Conservation (phyloP, 257 asterid species). For the Linaria vulgaris region DNA sequence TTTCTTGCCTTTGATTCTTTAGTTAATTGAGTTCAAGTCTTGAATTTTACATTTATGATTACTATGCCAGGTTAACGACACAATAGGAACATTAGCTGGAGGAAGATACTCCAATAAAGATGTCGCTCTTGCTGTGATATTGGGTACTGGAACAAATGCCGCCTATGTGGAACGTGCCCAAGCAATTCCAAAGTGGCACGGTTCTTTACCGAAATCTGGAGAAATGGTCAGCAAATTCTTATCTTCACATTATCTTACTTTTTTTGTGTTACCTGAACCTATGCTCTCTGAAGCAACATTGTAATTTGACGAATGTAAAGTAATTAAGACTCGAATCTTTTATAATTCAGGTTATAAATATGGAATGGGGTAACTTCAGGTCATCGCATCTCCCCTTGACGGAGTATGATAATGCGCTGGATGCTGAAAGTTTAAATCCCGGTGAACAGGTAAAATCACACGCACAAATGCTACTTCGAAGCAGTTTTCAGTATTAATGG, state of each 20-base stretch:
- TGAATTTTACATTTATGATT: slow-evolving; percentile 19
- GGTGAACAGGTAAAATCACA: slow-evolving; percentile 65
- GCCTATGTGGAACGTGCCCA: slow-evolving; percentile 89
- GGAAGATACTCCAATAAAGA: slow-evolving; percentile 65
- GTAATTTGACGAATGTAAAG: not conserved
- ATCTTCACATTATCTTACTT: not conserved
- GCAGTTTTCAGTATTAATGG: no score
- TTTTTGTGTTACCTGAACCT: not conserved
- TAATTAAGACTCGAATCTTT: slow-evolving; percentile 15
- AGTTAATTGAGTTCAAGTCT: not conserved
- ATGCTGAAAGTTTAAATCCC: slow-evolving; percentile 76
- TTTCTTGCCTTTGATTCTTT: not conserved
- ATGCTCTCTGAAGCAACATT: not conserved
- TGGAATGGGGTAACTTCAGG: slow-evolving; percentile 97
- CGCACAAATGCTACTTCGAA: not conserved
- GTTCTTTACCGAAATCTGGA: slow-evolving; percentile 79
- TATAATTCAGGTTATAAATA: slow-evolving; percentile 71
- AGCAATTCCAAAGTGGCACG: slow-evolving; percentile 95
- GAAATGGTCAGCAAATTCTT: slow-evolving; percentile 64
- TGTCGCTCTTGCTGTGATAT: slow-evolving; percentile 71
- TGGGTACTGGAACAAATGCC: slow-evolving; percentile 94
- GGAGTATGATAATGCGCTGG: slow-evolving; percentile 68
- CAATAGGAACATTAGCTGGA: slow-evolving; percentile 89
- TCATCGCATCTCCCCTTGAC: slow-evolving; percentile 87
- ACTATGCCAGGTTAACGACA: slow-evolving; percentile 73